These are phyloP conservation scores for Croton setiger DNA, from an alignment of 441 rosid genomes.

Conservation along the genomic window DNA sequence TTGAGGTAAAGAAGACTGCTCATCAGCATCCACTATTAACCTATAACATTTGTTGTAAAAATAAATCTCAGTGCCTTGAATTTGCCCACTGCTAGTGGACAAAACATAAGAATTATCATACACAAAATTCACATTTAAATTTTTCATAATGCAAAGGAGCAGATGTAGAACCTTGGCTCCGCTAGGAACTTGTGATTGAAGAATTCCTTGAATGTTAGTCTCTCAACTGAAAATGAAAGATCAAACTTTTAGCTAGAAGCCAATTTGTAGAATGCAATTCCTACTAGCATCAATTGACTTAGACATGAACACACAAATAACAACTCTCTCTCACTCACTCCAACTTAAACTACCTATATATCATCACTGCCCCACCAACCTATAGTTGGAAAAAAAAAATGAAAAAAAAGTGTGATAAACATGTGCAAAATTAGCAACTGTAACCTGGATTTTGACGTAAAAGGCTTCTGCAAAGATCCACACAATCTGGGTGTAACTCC, in stretches of 20 bases:
- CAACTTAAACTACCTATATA: neutral
- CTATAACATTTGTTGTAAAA: slow-evolving; percentile 38
- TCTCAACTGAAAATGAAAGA: slow-evolving; percentile 51
- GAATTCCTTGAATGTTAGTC: slow-evolving; percentile 70
- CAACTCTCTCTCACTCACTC: neutral
- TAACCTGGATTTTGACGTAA: slow-evolving; percentile 70
- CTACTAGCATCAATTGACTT: slow-evolving; percentile 6
- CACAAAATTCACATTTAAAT: slow-evolving; percentile 5
- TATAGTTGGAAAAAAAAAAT: neutral
- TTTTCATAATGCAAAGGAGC: slow-evolving; percentile 1
- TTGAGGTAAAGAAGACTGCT: slow-evolving; percentile 19
- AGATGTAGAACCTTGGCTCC: slow-evolving; percentile 48
- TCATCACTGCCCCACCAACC: neutral
- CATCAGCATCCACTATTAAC: slow-evolving; percentile 30
- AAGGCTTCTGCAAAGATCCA: slow-evolving; percentile 72
- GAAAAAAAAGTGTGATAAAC: neutral
- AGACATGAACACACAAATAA: neutral
- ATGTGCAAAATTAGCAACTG: slow-evolving; percentile 14
- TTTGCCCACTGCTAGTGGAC: slow-evolving; percentile 9
- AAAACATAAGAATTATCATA: slow-evolving; percentile 10
- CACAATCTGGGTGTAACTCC: slow-evolving; percentile 70
- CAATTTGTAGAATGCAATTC: neutral
- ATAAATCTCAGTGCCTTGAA: slow-evolving; percentile 24
- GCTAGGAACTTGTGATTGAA: slow-evolving; percentile 64
- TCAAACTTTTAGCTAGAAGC: slow-evolving; percentile 5